These are phyloP conservation scores for Pseudogymnoascus sp. DNA, from an alignment of 2,329 filamentous ascomycete species.

Conservation along the genomic window DNA sequence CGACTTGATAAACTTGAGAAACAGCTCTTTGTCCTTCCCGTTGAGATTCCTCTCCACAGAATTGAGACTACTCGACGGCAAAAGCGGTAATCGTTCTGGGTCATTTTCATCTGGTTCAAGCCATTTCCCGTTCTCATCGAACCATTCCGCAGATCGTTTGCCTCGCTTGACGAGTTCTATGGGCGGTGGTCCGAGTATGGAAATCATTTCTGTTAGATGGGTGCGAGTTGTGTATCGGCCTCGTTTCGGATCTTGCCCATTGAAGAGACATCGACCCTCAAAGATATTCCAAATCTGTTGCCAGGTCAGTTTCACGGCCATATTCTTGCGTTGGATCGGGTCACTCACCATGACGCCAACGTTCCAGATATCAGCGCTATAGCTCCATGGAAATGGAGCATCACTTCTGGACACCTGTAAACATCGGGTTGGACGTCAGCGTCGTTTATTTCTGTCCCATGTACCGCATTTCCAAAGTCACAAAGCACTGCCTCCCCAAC, in stretches of 20 bases:
- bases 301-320: slow-evolving; percentile 7
- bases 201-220: slow-evolving; percentile 20
- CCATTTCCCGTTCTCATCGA: slow-evolving; percentile 17
- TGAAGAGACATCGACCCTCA: slow-evolving; percentile 18
- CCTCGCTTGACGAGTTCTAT: slow-evolving; percentile 15
- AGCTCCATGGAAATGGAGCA: slow-evolving; percentile 29
- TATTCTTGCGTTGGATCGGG: slow-evolving; percentile 1
- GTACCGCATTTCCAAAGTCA: slow-evolving; percentile 40
- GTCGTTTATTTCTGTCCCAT: slow-evolving; percentile 29
- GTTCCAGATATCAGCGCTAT: slow-evolving; percentile 24
- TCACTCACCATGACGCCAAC: slow-evolving; percentile 20
- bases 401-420: slow-evolving; percentile 38
- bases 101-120: slow-evolving; percentile 16
- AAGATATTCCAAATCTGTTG: slow-evolving; percentile 19
- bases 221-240: slow-evolving; percentile 16
- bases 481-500: slow-evolving; percentile 34
- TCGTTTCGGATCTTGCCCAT: slow-evolving; percentile 14
- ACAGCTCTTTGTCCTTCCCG: slow-evolving; percentile 17
- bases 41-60: slow-evolving; percentile 15
- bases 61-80: slow-evolving; percentile 17
- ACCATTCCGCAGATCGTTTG: slow-evolving; percentile 15
- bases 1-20: slow-evolving; percentile 17
- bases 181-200: slow-evolving; percentile 18
- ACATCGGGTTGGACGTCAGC: slow-evolving; percentile 33
- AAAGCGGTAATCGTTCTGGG: slow-evolving; percentile 16